Percentiles rank a stretch among this genome's conserved stretches.
These are phyloP conservation scores for Monilinia laxa DNA, from an alignment of 2,329 filamentous ascomycete species.

Conservation along the genomic window DNA sequence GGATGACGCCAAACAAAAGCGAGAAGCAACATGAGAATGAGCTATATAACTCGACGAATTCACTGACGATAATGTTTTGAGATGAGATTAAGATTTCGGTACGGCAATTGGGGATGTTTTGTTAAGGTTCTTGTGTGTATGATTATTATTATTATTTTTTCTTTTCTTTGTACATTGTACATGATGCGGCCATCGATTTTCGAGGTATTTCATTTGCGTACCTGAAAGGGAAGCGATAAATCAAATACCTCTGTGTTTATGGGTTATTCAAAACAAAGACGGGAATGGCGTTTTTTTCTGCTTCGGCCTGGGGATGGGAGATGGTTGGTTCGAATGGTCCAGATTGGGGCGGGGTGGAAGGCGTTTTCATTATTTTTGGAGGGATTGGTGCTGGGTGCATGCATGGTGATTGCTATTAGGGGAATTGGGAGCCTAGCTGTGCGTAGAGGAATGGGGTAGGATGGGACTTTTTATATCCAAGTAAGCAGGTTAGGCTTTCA, in stretches of 20 bases:
- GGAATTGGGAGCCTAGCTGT: neutral
- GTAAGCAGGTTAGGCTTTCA: conserved; percentile 5
- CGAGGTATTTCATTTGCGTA: conserved; percentile 3
- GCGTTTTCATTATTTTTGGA: conserved; percentile 3
- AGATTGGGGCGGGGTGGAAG: conserved; percentile 9
- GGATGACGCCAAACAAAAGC: conserved; percentile 6
- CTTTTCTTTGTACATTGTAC: conserved; percentile 22
- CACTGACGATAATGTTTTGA: conserved; percentile 25
- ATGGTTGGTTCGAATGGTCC: conserved; percentile 3
- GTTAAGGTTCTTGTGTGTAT: conserved; percentile 23
- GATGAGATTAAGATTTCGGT: conserved; percentile 24
- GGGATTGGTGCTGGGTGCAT: conserved; percentile 13
- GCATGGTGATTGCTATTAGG: conserved; percentile 12
- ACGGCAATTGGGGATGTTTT: conserved; percentile 20
- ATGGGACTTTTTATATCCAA: conserved; percentile 16
- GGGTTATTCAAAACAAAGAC: conserved; percentile 20
- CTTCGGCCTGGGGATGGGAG: conserved; percentile 14
- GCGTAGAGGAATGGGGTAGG: neutral
- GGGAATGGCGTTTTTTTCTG: conserved; percentile 14
- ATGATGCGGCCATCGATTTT: conserved; percentile 15
- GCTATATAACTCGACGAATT: conserved; percentile 15
- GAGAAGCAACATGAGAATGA: conserved; percentile 12
- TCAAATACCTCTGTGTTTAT: conserved; percentile 23
- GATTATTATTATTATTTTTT: conserved; percentile 20
- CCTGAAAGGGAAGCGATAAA: conserved; percentile 11